Percentiles rank a stretch among this genome's conserved stretches.
phyloP scores from a whole-genome alignment of 192 early-diverging fungal species.

The Entrophospora sp. region DNA sequence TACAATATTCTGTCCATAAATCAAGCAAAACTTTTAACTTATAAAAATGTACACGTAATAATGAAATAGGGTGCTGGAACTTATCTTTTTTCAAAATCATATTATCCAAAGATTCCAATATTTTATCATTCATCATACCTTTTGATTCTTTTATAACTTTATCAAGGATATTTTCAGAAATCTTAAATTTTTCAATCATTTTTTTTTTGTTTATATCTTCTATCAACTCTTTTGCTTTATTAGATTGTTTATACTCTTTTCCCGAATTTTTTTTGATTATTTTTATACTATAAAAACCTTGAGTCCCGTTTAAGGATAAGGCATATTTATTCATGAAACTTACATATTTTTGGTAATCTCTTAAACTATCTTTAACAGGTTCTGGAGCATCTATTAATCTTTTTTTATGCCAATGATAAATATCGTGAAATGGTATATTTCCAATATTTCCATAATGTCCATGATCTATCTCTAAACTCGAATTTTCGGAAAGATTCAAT shows the following conservation, averaged over 20 bases:
- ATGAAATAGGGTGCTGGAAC: neutral
- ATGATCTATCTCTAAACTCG: neutral
- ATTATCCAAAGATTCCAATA: neutral
- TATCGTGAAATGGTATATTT: neutral
- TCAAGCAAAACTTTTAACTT: conserved; percentile 11
- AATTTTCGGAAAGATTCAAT: neutral
- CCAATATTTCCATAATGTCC: neutral
- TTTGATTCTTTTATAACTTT: neutral
- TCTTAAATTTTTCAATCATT: neutral
- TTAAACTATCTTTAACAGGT: too few relatives aligned
- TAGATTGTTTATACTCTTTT: neutral
- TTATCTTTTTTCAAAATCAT: neutral
- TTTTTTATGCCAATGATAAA: neutral
- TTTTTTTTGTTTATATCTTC: neutral
- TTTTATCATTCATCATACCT: neutral
- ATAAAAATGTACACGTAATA: neutral
- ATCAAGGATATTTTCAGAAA: neutral
- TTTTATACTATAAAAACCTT: neutral
- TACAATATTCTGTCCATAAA: conserved; percentile 1
- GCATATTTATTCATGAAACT: conserved; percentile 6
- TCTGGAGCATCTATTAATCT: neutral
- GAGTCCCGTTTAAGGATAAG: neutral
- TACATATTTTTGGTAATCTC: neutral
- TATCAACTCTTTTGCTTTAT: neutral
- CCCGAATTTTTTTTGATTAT: neutral